phyloP scores from a whole-genome alignment of 148 eudicot species.

The Vaccinium myrtillus region DNA sequence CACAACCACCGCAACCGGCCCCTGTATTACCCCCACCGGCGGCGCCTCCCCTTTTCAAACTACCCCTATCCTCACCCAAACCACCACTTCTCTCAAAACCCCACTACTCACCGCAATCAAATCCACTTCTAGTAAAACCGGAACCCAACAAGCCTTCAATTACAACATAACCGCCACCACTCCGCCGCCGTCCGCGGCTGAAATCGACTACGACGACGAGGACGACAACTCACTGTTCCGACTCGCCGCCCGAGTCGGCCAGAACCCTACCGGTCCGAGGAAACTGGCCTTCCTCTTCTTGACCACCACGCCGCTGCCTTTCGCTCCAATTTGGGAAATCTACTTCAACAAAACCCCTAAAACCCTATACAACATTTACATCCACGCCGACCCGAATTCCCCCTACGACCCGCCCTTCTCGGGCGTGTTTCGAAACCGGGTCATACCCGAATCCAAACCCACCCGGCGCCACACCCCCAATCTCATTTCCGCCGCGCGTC shows the following conservation, averaged over 20 bases:
- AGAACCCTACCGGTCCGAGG: slow-evolving; percentile 25
- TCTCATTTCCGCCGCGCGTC: slow-evolving; percentile 66
- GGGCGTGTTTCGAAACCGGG: slow-evolving; percentile 57
- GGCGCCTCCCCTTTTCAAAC: background rate
- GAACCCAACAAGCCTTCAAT: background rate
- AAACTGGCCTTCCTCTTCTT: slow-evolving; percentile 78
- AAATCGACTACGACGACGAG: slow-evolving; percentile 29
- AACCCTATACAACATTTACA: slow-evolving; percentile 63
- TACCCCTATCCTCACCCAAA: background rate
- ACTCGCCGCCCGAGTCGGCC: slow-evolving; percentile 43
- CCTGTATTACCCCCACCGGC: background rate
- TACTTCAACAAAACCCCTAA: slow-evolving; percentile 47
- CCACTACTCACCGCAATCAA: slow-evolving; percentile 6
- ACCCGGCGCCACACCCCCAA: slow-evolving; percentile 77
- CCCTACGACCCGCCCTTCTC: slow-evolving; percentile 32
- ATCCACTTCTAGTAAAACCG: background rate
- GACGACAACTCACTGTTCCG: slow-evolving; percentile 46
- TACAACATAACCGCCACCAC: background rate
- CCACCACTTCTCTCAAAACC: background rate
- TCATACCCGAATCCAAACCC: slow-evolving; percentile 55
- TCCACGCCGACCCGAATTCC: slow-evolving; percentile 62
- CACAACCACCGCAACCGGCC: slow-evolving; percentile 14
- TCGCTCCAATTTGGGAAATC: slow-evolving; percentile 70
- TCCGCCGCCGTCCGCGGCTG: slow-evolving; percentile 10
- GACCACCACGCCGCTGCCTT: slow-evolving; percentile 63